Base-by-base conservation (phyloP, 1,139 yeast genomes). In the Maudiozyma humilis region DNA sequence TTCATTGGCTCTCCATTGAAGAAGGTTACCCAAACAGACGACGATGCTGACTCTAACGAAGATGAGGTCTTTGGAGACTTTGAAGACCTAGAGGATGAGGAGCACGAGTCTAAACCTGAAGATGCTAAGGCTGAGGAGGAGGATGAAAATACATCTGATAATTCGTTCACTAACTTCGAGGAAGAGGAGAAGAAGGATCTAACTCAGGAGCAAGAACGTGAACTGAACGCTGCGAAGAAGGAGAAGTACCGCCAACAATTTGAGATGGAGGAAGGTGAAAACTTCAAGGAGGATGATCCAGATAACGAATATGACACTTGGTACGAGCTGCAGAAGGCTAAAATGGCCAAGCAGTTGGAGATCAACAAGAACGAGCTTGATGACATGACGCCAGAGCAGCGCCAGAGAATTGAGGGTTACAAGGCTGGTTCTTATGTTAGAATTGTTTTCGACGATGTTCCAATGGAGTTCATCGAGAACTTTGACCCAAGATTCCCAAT, bases 251-350 rank as follows among this genome's bases (percentile, higher is more conserved):
- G 88, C 49, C 71, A 85, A 56, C 96, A 91, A 61, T 87, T 91
- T 57, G 96, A 88, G 60, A 93, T 85, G 55, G 94, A 84, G 66
- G 95, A 86, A 63, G 79, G 74, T 42, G 82, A 76, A 20, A 89
- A 82, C 51, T 73, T 85, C 39, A 88, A 84, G 48, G 88, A 82
- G 62, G 83, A 81, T 32, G 82, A 73, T 48, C 79, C 77, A 25
- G 84, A 81, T 59, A 84, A 83, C 38, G 81, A 78, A 51, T 78
- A 76, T 50, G 96, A 91, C 55, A 88, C 96, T 1, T 93, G 98
- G 98, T 93, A 91, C 63, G 97, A 91, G 62, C 78, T 85, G 64
- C 96, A 93, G 65, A 93, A 93, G 67, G 93, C 95, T 49, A 91
- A 89, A 60, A 89, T 93, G 79, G 91, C 96, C 47, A 89, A 91